Evolutionary conservation across 2,329 filamentous ascomycete species (phyloP).

Genomic region (Allantophomopsis lycopodina): DNA sequence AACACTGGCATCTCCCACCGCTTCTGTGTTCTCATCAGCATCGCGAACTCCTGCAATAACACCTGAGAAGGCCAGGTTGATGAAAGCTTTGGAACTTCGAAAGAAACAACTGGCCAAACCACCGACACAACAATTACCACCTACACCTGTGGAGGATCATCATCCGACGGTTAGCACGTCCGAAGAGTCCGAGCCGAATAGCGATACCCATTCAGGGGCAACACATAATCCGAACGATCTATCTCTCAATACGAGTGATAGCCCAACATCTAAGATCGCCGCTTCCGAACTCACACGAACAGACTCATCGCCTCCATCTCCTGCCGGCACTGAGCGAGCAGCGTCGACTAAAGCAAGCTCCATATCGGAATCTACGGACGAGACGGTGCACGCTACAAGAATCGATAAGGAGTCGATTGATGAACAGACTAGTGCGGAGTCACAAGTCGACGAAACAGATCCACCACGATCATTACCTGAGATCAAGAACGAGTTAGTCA

Average conservation of each 20-base stretch:
- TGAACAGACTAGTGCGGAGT: neutral
- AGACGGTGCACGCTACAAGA: conserved; percentile 30
- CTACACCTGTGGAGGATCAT: neutral
- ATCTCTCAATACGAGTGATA: too few species aligned
- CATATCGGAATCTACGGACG: conserved; percentile 47
- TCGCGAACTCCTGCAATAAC: conserved; percentile 42
- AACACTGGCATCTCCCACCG: conserved; percentile 8
- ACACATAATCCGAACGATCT: too few species aligned
- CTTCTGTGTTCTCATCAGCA: conserved; percentile 3
- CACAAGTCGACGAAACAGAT: neutral
- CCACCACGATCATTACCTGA: too few species aligned
- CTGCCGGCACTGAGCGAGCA: conserved; percentile 36
- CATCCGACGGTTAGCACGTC: too few species aligned
- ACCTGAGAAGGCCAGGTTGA: conserved; percentile 79
- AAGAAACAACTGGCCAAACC: conserved; percentile 55
- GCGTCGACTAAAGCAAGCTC: conserved; percentile 51
- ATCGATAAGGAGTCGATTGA: conserved; percentile 3
- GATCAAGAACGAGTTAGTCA: too few species aligned
- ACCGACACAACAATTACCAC: conserved; percentile 1
- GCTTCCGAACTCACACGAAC: conserved; percentile 23
- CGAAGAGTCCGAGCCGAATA: too few species aligned
- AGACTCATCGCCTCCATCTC: conserved; percentile 45
- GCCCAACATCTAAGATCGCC: too few species aligned
- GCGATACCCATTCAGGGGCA: neutral
- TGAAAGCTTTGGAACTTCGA: conserved; percentile 86